Percentiles rank a stretch among this genome's conserved stretches.
Conservation (phyloP, 2,329 filamentous ascomycete species). For the Samsoniella hepiali region DNA sequence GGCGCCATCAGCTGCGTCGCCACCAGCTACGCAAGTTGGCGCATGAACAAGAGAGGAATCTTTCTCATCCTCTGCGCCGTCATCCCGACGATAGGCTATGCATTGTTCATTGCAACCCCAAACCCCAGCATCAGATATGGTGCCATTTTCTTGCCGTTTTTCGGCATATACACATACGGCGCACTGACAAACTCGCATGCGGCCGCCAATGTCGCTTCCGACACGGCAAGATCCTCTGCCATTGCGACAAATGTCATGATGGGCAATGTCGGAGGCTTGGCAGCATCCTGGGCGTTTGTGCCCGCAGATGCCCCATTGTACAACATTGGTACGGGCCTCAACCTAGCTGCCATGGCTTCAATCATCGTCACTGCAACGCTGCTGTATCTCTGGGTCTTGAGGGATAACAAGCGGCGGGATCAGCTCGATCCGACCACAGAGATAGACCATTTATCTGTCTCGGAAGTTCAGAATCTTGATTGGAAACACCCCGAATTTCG, state of each 20-base stretch:
- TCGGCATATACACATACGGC: conserved; percentile 60
- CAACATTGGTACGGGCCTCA: conserved; percentile 67
- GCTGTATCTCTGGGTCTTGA: conserved; percentile 58
- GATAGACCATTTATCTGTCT: conserved; percentile 50
- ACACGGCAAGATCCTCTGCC: conserved; percentile 62
- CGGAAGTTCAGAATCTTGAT: conserved; percentile 58
- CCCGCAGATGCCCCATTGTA: conserved; percentile 62
- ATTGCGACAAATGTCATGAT: conserved; percentile 57
- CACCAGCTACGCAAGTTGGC: conserved; percentile 57
- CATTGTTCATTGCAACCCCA: conserved; percentile 60
- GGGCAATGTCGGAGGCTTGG: conserved; percentile 17
- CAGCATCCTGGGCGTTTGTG: conserved; percentile 36
- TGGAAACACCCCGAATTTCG: conserved; percentile 67
- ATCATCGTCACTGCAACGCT: conserved; percentile 49
- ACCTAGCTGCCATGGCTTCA: conserved; percentile 57
- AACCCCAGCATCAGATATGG: conserved; percentile 56
- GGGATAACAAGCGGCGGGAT: conserved; percentile 59
- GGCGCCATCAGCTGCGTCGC: conserved; percentile 61
- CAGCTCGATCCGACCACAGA: conserved; percentile 52
- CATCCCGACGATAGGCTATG: conserved; percentile 63
- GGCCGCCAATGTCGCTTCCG: conserved; percentile 66
- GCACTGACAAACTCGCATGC: conserved; percentile 63
- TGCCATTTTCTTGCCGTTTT: conserved; percentile 64
- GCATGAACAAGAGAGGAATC: conserved; percentile 54
- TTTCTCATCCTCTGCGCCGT: conserved; percentile 59